These are phyloP conservation scores for Thuja plicata DNA, from an alignment of 83 land plant species.

Conservation along the genomic window DNA sequence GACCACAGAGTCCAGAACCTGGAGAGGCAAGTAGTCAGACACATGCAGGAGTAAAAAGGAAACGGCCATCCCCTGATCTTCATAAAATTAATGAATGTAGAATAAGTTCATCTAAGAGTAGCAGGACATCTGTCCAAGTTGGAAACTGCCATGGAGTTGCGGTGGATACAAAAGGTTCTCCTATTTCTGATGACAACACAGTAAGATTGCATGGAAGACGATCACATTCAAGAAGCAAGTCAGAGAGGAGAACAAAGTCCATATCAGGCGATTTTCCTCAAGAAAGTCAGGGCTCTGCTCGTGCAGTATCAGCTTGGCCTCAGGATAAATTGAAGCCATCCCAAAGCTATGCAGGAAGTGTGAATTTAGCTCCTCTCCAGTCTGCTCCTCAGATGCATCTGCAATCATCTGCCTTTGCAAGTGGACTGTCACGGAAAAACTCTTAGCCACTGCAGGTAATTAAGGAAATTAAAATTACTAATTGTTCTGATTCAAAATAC, in stretches of 20 bases:
- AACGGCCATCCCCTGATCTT: neutral
- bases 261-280: constrained; percentile 16
- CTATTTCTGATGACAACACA: constrained; percentile 9
- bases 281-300: constrained; percentile 16
- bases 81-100: constrained; percentile 1
- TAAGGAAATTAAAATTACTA: neutral
- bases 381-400: neutral
- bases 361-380: constrained; percentile 8
- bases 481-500: neutral
- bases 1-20: neutral
- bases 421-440: constrained; percentile 6
- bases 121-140: constrained; percentile 3
- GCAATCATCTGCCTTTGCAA: constrained; percentile 12
- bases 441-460: neutral
- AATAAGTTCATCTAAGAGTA: neutral
- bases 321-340: neutral
- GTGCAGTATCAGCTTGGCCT: constrained; percentile 7
- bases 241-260: constrained; percentile 15
- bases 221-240: constrained; percentile 3
- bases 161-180: neutral
- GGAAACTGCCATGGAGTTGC: constrained; percentile 4
- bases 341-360: constrained; percentile 4
- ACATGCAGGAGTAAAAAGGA: neutral
- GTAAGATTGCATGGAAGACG: constrained; percentile 1
- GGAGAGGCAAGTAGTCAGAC: constrained; percentile 16